Evolutionary conservation across 164 flowering plant genomes (phyloP), one percentile per base, ranked within the genome.

Genomic region (Dillenia suffruticosa): DNA sequence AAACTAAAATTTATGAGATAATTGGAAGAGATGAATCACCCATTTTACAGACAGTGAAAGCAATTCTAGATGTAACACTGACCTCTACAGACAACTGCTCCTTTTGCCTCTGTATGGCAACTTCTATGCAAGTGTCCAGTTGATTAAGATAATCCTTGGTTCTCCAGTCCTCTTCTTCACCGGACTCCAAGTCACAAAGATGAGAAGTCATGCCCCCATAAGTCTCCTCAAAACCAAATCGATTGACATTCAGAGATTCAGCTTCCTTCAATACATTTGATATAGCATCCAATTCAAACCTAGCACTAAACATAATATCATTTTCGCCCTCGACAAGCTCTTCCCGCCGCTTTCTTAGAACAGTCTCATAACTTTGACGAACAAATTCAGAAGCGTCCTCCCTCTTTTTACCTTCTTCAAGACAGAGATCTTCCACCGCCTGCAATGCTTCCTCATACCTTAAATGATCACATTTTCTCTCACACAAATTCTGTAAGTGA

Each of bases 21-120:
- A 63, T 55, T 49, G 8, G 12, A 53, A 32, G 49, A 63, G 44
- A 16, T 62, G 24, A 40, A 10, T 9, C 12, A 44, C 16, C 49
- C 45, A 44, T 45, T 17, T 44, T 58, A 69, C 17, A 44, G 32
- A 54, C 19, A 68, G 48, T 6, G 6, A 32, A 32, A 32, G 40
- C 40, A 32, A 32, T 32, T 4, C 48, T 16, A 59, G 17, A 59
- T 63, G 49, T 26, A 63, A 73, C 24, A 69, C 81, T 17, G 63
- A 91, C 99, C 98, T 95, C 97, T 26, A 80, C 58, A 52, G 89
- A 81, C 48, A 83, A 68, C 13, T 85, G 91, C 40, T 95, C 96
- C 74, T 92, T 92, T 71, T 79, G 98, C 57, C 82, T 85, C 77
- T 85, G 96, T 54, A 95, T 84, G 11, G 91, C 87, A 64, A 68